Conservation (phyloP, 2,329 filamentous ascomycete species). For the Neocatenulostroma microsporum region DNA sequence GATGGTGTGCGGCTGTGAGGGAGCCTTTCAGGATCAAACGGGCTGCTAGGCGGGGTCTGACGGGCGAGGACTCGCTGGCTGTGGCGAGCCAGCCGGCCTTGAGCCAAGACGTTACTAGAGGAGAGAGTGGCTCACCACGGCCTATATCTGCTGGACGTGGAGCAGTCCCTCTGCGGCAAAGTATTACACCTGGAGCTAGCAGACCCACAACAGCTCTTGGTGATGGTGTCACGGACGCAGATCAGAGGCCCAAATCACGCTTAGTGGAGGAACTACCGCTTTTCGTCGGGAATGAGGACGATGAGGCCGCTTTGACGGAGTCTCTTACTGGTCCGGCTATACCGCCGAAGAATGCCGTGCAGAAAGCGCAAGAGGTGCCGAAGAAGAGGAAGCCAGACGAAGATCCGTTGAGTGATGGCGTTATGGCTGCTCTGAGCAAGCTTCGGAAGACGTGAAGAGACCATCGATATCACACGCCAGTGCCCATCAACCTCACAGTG, state of each 20-base stretch:
- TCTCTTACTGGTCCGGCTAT: conserved; percentile 21
- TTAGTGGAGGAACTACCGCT: conserved; percentile 19
- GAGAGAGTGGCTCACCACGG: conserved; percentile 10
- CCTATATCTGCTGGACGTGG: conserved; percentile 4
- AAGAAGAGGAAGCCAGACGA: conserved; percentile 33
- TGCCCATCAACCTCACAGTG: too few species aligned
- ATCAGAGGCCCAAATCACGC: conserved; percentile 29
- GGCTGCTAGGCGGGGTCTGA: conserved; percentile 50
- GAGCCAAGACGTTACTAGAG: conserved; percentile 21
- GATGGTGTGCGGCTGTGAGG: conserved; percentile 72
- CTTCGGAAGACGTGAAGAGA: conserved; percentile 37
- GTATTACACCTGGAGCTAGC: too few species aligned
- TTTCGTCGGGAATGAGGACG: conserved; percentile 27
- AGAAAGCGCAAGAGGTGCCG: conserved; percentile 6
- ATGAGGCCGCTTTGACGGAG: conserved; percentile 38
- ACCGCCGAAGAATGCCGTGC: conserved; percentile 9
- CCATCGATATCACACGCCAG: too few species aligned
- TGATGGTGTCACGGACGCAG: conserved; percentile 30
- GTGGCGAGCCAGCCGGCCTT: conserved; percentile 23
- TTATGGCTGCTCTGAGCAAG: conserved; percentile 52
- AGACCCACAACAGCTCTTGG: conserved; percentile 14
- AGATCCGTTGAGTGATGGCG: conserved; percentile 48
- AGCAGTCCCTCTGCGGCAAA: conserved; percentile 10
- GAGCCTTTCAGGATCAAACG: conserved; percentile 76
- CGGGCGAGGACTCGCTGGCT: conserved; percentile 25